These are phyloP conservation scores for Kentomonas sorsogonicus DNA, from an alignment of 208 protist species.

Conservation along the genomic window DNA sequence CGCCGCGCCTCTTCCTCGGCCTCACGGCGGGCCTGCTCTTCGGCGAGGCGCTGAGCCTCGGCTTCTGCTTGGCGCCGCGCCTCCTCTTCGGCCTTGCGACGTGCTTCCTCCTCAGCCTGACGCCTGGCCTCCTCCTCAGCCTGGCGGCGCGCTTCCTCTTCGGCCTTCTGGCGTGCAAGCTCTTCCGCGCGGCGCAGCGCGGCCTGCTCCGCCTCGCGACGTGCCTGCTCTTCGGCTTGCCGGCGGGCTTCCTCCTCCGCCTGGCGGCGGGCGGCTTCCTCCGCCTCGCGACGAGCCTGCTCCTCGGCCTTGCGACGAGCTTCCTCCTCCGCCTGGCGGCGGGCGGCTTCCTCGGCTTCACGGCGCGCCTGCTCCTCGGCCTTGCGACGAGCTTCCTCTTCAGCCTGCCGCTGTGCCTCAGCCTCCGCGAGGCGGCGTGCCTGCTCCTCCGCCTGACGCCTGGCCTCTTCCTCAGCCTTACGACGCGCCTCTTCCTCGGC, in stretches of 20 bases:
- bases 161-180: slow-evolving; percentile 16
- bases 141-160: slow-evolving; percentile 13
- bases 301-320: slow-evolving; percentile 18
- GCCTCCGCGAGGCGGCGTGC: slow-evolving; percentile 8
- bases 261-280: slow-evolving; percentile 14
- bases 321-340: slow-evolving; percentile 15
- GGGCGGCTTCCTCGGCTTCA: slow-evolving; percentile 18
- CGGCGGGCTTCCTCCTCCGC: slow-evolving; percentile 15
- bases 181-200: slow-evolving; percentile 16
- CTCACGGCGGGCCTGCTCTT: slow-evolving; percentile 15
- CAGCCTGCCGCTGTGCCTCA: slow-evolving; percentile 3
- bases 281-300: slow-evolving; percentile 15
- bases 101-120: slow-evolving; percentile 15
- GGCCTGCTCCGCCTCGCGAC: slow-evolving; percentile 16
- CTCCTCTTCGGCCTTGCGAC: slow-evolving; percentile 24
- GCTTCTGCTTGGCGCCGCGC: too few relatives aligned
- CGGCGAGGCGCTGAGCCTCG: slow-evolving; percentile 6
- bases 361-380: slow-evolving; percentile 18
- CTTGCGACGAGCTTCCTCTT: slow-evolving; percentile 10
- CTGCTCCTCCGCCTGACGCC: slow-evolving; percentile 11
- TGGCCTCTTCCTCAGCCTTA: slow-evolving; percentile 12
- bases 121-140: slow-evolving; percentile 13
- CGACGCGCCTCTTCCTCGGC: slow-evolving; percentile 13
- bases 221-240: slow-evolving; percentile 15
- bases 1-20: slow-evolving; percentile 13